Base-by-base conservation (phyloP, 1,139 yeast genomes). In the Pichia sp. region DNA sequence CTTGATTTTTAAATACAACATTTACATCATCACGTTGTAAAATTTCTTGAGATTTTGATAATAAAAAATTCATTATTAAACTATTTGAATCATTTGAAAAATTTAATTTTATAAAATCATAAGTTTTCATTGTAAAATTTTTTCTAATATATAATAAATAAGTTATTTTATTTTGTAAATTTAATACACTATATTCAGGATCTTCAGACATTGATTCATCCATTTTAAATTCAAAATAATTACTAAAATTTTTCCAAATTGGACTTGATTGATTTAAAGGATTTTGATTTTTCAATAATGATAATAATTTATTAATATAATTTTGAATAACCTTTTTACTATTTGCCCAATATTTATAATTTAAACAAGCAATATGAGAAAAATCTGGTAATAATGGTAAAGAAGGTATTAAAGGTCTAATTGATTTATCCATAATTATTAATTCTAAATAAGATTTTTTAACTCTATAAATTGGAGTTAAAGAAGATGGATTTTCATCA, bases 361-460 rank as follows among this genome's bases (percentile, higher is more conserved):
- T 62, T 6, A 56, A 39, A 20, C 50, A 53, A 33, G 57, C 49
- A 41, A 62, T 53, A 5, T 61, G 57, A 2, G 83, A 86, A 44
- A 78, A 57, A n/a, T 71, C 70, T 0, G 95, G 90, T 34, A 85
- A 64, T 22, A 83, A 74, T 54, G 76, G 80, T 34, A 76, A 66
- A 47, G 45, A 49, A 3, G 53, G 44, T 9, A 54, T 45, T 5
- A 38, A 30, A 5, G 51, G 50, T 40, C 63, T 49, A 6, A 60
- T 44, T 4, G 50, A 52, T 20, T 40, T 37, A 43, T 60, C 63
- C 51, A 57, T 43, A 3, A 47, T 29, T 6, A 55, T n/a, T n/a
- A 60, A 52, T 24, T 50, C 51, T 3, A 55, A 49, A 46, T 58
- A 59, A 11, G 42, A 38, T 35, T 54, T 55, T 25, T 44, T 51